Base-by-base conservation (phyloP, 2,329 filamentous ascomycete species). In the Blastomyces parvus region DNA sequence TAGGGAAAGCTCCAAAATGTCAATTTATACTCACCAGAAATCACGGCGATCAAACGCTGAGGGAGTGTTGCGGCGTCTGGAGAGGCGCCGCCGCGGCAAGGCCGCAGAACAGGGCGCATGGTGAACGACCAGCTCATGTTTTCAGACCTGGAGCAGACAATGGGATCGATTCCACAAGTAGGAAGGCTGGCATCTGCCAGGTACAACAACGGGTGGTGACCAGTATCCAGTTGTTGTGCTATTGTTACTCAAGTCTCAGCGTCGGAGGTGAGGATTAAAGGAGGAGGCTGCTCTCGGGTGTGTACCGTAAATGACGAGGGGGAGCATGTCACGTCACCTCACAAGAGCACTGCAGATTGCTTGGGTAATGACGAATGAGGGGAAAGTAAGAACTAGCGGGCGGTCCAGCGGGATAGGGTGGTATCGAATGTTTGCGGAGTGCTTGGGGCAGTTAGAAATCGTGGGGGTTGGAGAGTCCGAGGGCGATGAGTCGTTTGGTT, bases 11-110 rank as follows among this genome's bases (percentile, higher is more conserved):
- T 25, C 36, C 30, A 17, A 59, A n/a, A 42, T n/a, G 46, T 7
- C 30, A 44, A 55, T 59, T 52, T 42, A 59, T 38, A 62, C 65
- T 50, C 57, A 66, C 65, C 61, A 56, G 61, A 63, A 30, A 66
- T 40, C 8, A 59, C 63, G 14, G 63, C 38, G n/a, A 62, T 48
- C 53, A 64, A 42, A 44, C 60, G 63, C 52, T 62, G 61, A 50
- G 59, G 27, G 38, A 66, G 48, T 27, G 56, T 56, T 46, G 62
- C 62, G 55, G 60, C 19, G 42, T 56, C 50, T 55, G 63, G 27
- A 52, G 52, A 38, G 36, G 61, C 3, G 44, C 55, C 53, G 33
- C 62, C 59, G 42, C 63, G 52, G 53, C 63, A 64, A 53, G 62
- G 57, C 50, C 60, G 61, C 52, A 65, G 48, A 46, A 63, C 36